These are phyloP conservation scores for Aspergillus sp. DNA, from an alignment of 2,329 filamentous ascomycete genomes.

Conservation along the genomic window DNA sequence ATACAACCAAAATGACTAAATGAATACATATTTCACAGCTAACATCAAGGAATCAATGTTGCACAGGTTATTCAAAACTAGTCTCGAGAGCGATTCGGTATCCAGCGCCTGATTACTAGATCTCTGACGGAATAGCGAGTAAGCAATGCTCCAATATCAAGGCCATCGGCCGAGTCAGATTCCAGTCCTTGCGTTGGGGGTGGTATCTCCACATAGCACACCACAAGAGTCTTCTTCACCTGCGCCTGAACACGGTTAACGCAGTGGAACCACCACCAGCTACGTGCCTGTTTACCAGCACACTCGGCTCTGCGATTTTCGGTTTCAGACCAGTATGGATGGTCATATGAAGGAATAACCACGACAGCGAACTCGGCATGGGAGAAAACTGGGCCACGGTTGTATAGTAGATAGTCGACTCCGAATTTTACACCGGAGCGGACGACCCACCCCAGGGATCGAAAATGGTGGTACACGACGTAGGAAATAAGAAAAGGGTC, in stretches of 20 bases:
- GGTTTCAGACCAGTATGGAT: constrained; percentile 66
- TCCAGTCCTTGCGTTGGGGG: constrained; percentile 53
- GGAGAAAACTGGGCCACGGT: constrained; percentile 86
- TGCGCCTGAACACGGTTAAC: constrained; percentile 86
- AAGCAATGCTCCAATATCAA: constrained; percentile 64
- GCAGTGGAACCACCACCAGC: constrained; percentile 67
- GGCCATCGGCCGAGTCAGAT: constrained; percentile 26
- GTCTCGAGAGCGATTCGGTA: constrained; percentile 73
- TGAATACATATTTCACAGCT: background rate
- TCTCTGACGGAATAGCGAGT: constrained; percentile 75
- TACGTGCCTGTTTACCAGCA: constrained; percentile 45
- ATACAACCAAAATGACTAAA: background rate
- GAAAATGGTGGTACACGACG: constrained; percentile 91
- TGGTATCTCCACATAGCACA: constrained; percentile 91
- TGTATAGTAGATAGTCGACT: constrained; percentile 91
- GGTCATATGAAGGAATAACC: constrained; percentile 76
- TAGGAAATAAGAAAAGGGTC: constrained; percentile 86
- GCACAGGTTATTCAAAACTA: constrained; percentile 29
- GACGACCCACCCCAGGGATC: constrained; percentile 91
- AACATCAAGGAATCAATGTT: background rate
- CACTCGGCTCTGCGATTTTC: constrained; percentile 51
- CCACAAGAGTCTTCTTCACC: constrained; percentile 83
- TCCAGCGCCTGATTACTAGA: constrained; percentile 79
- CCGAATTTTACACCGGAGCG: constrained; percentile 92
- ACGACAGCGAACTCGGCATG: constrained; percentile 92